Evolutionary conservation across 371 early-diverging fungal genomes (phyloP), one percentile per base, ranked within the genome.

Genomic region (Choanephora cucurbitarum): DNA sequence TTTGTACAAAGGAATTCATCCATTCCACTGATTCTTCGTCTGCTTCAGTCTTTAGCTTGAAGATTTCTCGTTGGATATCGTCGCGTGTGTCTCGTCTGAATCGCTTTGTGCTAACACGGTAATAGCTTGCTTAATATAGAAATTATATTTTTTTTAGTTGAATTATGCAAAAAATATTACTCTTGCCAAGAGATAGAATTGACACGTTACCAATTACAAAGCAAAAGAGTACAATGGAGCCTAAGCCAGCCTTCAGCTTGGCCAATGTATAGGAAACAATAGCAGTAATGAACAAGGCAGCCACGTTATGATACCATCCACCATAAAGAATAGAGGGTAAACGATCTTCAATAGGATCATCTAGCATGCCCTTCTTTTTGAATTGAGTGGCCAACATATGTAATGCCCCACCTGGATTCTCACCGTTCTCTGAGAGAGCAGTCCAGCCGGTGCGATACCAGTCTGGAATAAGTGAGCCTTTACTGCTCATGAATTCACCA

Each of bases 1-100:
- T 75, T 47, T 75, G 54, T 44, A 96, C 66, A 68, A 98, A 92
- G 69, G 86, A 90, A 73, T 99, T 99, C 58, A 99, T 73, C 99
- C 99, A 99, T 58, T 97, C 97, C 4, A 92, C 95, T 28, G 92
- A 83, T 74, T 99, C 99, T 15, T 67, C 64, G 31, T 80, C 76
- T 10, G 72, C 62, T 37, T 86, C 88, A n/a, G 84, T 39, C 50
- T 68, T 75, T 24, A 72, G 58, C 41, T 71, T 72, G 11, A 70
- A 65, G 24, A 87, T 52, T 50, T 88, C 87, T 33, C 91, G 82
- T 44, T 78, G 73, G 32, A 91, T 79, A 59, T 92, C 91, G 54
- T 91, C 90, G 28, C 88, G 77, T 21, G 85, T 80, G 44, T 82
- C 72, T 21, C 84, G 76, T 44, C 84, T 72, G 60, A 87, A 90